Conservation (phyloP, 129 eudicot species). For the Pseudognaphalium luteoalbum region DNA sequence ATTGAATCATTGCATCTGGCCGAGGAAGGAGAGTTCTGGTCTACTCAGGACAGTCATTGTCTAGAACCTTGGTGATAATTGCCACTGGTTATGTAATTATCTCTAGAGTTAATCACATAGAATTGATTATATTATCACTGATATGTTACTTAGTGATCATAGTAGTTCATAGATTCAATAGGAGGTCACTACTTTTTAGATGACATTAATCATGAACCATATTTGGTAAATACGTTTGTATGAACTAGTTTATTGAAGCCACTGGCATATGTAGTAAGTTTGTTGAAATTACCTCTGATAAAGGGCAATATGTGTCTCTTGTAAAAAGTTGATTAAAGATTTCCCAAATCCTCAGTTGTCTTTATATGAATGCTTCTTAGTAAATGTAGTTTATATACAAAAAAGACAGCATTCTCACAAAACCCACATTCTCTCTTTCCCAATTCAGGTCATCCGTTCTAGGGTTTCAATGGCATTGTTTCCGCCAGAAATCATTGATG, state of each 20-base stretch:
- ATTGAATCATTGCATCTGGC: constrained; percentile 19
- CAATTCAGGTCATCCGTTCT: background rate
- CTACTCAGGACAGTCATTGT: constrained; percentile 30
- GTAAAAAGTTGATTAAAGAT: too few relatives aligned
- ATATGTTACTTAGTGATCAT: background rate
- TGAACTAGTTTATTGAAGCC: too few relatives aligned
- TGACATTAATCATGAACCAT: background rate
- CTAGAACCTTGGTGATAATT: constrained; percentile 64
- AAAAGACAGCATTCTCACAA: background rate
- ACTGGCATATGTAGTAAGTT: background rate
- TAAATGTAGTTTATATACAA: too few relatives aligned
- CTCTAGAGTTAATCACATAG: background rate
- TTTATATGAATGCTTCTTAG: too few relatives aligned
- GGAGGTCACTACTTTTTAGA: background rate
- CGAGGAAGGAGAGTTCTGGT: constrained; percentile 59
- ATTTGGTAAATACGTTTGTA: too few relatives aligned
- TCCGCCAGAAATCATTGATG: background rate
- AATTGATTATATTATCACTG: constrained; percentile 3
- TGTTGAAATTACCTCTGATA: background rate
- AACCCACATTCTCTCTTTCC: background rate
- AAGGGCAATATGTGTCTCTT: too few relatives aligned
- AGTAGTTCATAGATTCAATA: background rate
- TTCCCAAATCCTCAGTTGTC: too few relatives aligned
- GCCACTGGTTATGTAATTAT: background rate
- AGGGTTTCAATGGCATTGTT: constrained; percentile 7